Evolutionary conservation across 225 moss, liverwort and hornwort species (phyloP).

Genomic region (Physcomitrellopsis africana): DNA sequence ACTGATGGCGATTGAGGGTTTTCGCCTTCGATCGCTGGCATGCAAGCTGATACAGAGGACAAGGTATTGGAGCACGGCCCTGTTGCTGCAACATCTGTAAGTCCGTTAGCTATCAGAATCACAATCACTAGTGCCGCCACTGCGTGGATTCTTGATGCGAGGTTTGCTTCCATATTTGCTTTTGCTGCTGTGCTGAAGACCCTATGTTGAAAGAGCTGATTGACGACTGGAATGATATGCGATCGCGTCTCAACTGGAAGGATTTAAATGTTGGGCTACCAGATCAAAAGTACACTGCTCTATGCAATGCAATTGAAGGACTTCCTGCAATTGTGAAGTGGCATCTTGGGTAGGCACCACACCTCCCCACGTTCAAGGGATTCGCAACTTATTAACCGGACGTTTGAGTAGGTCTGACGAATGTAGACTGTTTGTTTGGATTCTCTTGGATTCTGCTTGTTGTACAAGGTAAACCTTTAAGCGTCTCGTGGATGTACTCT

Average conservation of each 20-base stretch:
- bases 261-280: slow-evolving; percentile 10
- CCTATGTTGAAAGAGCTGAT: slow-evolving; percentile 15
- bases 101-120: slow-evolving; percentile 25
- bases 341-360: slow-evolving; percentile 8
- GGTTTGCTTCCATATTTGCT: slow-evolving; percentile 11
- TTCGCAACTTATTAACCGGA: background rate
- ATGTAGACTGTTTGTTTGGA: background rate
- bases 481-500: slow-evolving; percentile 27
- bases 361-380: slow-evolving; percentile 9
- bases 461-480: slow-evolving; percentile 10
- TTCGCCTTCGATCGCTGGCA: slow-evolving; percentile 47
- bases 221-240: slow-evolving; percentile 20
- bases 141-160: slow-evolving; percentile 6
- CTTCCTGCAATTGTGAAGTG: background rate
- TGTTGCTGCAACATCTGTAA: slow-evolving; percentile 17
- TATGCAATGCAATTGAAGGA: slow-evolving; percentile 7
- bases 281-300: background rate
- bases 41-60: slow-evolving; percentile 29
- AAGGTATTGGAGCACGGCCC: slow-evolving; percentile 27
- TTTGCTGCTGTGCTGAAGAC: slow-evolving; percentile 13
- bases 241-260: slow-evolving; percentile 21
- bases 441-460: slow-evolving; percentile 19
- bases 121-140: slow-evolving; percentile 23
- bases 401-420: slow-evolving; percentile 19
- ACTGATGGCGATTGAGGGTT: slow-evolving; percentile 39